Percentiles rank a stretch among this genome's conserved stretches.
phyloP scores from a whole-genome alignment of 352 stramenopile genomes.

The Phytophthora nicotianae region DNA sequence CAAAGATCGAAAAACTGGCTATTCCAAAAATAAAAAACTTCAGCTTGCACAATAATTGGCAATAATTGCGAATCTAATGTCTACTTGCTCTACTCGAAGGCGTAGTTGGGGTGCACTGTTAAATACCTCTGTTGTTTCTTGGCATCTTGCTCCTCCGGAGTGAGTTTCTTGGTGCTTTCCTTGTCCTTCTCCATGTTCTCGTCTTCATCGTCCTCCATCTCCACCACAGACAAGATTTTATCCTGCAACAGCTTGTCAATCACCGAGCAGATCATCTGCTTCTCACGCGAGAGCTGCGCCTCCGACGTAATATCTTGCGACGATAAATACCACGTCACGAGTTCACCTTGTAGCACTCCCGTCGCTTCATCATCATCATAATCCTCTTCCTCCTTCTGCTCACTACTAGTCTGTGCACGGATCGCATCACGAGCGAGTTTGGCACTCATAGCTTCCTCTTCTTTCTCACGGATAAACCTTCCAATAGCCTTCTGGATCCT shows the following conservation, averaged over 20 bases:
- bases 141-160: conserved; percentile 51
- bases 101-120: conserved; percentile 83
- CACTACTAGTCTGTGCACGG: conserved; percentile 24
- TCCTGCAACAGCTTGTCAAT: conserved; percentile 84
- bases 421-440: conserved; percentile 52
- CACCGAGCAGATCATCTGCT: conserved; percentile 83
- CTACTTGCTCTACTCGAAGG: conserved; percentile 50
- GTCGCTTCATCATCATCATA: conserved; percentile 63
- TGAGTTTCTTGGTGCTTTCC: conserved; percentile 40
- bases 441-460: conserved; percentile 59
- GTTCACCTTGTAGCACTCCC: conserved; percentile 74
- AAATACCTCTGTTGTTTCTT: conserved; percentile 77
- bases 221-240: conserved; percentile 76
- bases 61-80: not conserved
- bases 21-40: not conserved
- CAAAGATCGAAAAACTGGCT: not conserved
- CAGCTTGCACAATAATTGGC: conserved; percentile 1
- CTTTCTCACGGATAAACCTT: conserved; percentile 82
- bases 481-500: conserved; percentile 81
- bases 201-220: conserved; percentile 57
- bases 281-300: conserved; percentile 74
- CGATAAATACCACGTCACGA: conserved; percentile 86
- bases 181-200: conserved; percentile 29
- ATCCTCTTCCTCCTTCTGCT: conserved; percentile 36
- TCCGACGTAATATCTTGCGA: conserved; percentile 88